phyloP scores from a whole-genome alignment of 2,329 filamentous ascomycete genomes.

The Aureobasidium sp. region DNA sequence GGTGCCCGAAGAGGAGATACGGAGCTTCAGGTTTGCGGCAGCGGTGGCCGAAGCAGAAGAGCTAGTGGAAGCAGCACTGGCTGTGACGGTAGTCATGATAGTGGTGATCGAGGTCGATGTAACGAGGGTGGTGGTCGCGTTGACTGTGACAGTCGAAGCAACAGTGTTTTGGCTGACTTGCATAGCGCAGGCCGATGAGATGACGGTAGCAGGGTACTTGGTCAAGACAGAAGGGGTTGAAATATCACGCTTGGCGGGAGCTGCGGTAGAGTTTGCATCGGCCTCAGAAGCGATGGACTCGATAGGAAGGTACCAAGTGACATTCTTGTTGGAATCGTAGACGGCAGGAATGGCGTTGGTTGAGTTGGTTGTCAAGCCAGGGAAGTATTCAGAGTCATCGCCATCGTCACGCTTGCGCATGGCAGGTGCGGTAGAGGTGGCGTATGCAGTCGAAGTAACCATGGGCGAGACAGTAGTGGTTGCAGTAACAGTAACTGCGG shows the following conservation, averaged over 20 bases:
- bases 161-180: background rate
- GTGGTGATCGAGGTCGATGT: constrained; percentile 1
- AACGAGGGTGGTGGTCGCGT: background rate
- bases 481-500: background rate
- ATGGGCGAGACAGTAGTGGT: background rate
- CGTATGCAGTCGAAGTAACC: background rate
- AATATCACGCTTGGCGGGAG: background rate
- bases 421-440: background rate
- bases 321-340: constrained; percentile 2
- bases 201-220: constrained; percentile 16
- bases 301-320: constrained; percentile 2
- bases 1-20: background rate
- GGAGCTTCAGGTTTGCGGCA: background rate
- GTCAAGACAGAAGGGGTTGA: constrained; percentile 15
- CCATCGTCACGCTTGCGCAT: constrained; percentile 3
- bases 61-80: background rate
- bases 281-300: background rate
- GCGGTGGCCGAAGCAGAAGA: background rate
- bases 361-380: constrained; percentile 1
- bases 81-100: background rate
- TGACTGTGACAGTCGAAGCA: background rate
- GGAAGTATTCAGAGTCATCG: background rate
- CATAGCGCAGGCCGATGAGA: constrained; percentile 16
- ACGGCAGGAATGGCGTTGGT: background rate
- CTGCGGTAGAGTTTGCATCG: background rate